Conservation (phyloP, 805 yeast species). For the Metschnikowia borealis region DNA sequence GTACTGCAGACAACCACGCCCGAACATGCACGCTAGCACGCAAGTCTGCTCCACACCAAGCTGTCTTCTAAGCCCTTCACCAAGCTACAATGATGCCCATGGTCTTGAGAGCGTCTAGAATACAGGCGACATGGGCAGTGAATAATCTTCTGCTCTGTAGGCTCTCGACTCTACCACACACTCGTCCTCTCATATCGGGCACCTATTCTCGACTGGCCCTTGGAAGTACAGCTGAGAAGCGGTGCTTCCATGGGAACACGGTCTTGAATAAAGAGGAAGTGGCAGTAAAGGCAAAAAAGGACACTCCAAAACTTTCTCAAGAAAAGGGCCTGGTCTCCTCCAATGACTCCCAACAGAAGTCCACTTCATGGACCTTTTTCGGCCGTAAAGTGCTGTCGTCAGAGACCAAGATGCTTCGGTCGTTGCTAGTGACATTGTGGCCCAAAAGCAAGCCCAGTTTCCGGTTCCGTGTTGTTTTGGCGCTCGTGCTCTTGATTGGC, state of each 20-base stretch:
- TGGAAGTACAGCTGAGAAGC: neutral
- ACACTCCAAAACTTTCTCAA: too few relatives aligned
- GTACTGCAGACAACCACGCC: neutral
- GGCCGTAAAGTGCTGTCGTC: slow-evolving; percentile 30
- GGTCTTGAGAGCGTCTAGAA: neutral
- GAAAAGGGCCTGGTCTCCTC: too few relatives aligned
- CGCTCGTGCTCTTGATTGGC: slow-evolving; percentile 66
- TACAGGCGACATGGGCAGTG: neutral
- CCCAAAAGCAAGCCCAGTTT: slow-evolving; percentile 67
- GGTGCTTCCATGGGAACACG: neutral
- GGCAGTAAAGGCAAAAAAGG: neutral
- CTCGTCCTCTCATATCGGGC: neutral
- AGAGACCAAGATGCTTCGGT: slow-evolving; percentile 54
- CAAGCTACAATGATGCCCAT: neutral
- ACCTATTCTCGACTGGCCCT: neutral
- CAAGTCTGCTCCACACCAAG: neutral
- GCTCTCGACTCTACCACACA: neutral
- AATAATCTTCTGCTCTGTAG: neutral
- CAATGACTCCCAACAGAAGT: neutral
- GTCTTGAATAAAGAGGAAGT: neutral
- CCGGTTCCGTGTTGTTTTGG: slow-evolving; percentile 70
- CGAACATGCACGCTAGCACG: neutral
- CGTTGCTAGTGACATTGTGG: slow-evolving; percentile 72
- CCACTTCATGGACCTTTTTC: slow-evolving; percentile 6
- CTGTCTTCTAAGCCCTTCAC: neutral